These are phyloP conservation scores for Cudoniella acicularis DNA, from an alignment of 495 filamentous ascomycete genomes.

Conservation along the genomic window DNA sequence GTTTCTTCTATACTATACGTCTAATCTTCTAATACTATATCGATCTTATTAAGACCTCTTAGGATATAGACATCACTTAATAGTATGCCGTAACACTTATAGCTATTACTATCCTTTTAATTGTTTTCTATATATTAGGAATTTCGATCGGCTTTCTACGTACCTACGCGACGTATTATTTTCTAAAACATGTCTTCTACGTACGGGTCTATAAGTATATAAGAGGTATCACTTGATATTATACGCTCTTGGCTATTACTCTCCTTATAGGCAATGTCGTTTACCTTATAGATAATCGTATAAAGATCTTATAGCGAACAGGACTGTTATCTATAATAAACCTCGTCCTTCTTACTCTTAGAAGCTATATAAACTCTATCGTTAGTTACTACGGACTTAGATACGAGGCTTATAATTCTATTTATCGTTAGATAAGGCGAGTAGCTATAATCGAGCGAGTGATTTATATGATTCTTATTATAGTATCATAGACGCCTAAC, in stretches of 20 bases:
- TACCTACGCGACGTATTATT: neutral
- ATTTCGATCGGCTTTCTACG: neutral
- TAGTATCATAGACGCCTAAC: neutral
- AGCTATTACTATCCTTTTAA: neutral
- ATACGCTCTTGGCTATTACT: neutral
- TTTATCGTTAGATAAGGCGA: neutral
- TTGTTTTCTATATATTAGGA: neutral
- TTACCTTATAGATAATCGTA: neutral
- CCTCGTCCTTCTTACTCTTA: neutral
- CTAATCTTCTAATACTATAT: neutral
- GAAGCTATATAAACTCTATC: neutral
- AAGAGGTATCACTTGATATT: neutral
- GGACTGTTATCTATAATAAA: neutral
- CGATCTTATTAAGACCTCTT: neutral
- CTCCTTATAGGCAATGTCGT: neutral
- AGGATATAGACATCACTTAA: neutral
- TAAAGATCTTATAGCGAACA: neutral
- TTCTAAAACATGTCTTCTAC: neutral
- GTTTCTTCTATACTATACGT: neutral
- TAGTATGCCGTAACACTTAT: neutral
- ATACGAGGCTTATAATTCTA: neutral
- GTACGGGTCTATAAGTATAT: neutral
- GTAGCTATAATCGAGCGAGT: neutral
- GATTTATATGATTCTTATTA: neutral
- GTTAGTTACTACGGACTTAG: neutral